Percentiles rank a stretch among this genome's conserved stretches.
Conservation (phyloP, 2,329 filamentous ascomycete genomes). For the Allantophomopsis cytisporea region DNA sequence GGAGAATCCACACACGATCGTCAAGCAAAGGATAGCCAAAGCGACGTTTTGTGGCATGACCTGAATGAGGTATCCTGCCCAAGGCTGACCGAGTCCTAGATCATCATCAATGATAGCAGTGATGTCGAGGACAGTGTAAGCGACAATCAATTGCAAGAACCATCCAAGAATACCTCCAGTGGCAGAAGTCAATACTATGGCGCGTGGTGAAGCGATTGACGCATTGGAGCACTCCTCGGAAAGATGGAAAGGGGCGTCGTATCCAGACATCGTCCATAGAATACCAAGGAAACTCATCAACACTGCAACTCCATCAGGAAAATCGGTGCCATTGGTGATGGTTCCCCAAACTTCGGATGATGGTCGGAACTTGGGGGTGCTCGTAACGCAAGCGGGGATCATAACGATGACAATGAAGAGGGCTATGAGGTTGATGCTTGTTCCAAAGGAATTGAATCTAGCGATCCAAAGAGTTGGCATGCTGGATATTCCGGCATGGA, state of each 20-base stretch:
- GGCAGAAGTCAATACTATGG: conserved; percentile 56
- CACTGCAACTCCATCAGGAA: conserved; percentile 51
- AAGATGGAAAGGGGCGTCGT: conserved; percentile 60
- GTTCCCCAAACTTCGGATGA: conserved; percentile 48
- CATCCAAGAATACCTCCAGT: conserved; percentile 56
- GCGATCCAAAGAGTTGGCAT: conserved; percentile 62
- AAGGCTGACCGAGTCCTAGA: conserved; percentile 44
- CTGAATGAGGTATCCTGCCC: conserved; percentile 54
- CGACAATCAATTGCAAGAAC: conserved; percentile 59
- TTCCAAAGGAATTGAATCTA: conserved; percentile 55
- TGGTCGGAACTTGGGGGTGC: conserved; percentile 40
- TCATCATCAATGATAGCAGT: conserved; percentile 38
- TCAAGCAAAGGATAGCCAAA: conserved; percentile 43
- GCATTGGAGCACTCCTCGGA: conserved; percentile 66
- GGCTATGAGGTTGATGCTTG: conserved; percentile 56
- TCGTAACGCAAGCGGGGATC: conserved; percentile 44
- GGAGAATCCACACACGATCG: conserved; percentile 51
- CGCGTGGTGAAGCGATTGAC: conserved; percentile 53
- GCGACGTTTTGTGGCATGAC: conserved; percentile 44
- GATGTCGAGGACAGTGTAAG: conserved; percentile 54
- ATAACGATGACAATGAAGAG: conserved; percentile 53
- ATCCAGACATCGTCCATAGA: conserved; percentile 57
- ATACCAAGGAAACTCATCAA: conserved; percentile 61
- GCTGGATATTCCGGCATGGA: conserved; percentile 54
- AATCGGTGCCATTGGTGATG: conserved; percentile 54